These are phyloP conservation scores for Cyanidioschyzon merolae DNA, from an alignment of 23 red algal species.

Conservation along the genomic window DNA sequence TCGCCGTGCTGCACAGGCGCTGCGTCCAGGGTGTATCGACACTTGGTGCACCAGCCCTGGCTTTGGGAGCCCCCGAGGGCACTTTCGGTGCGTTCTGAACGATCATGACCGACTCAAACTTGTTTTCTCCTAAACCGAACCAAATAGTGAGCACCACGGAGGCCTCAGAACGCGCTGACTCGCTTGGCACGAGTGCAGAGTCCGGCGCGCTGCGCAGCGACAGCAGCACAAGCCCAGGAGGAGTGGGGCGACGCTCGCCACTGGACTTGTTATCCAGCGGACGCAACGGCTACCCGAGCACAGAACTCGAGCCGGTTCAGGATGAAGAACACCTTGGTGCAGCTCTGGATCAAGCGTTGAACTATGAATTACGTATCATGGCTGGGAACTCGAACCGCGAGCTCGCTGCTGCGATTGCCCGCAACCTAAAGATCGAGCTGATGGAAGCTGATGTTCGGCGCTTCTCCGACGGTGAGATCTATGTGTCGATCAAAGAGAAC, in stretches of 20 bases:
- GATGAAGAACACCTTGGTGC: neutral
- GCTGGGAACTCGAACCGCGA: constrained; percentile 80
- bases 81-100: neutral
- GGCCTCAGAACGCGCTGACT: neutral
- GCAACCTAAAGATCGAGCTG: constrained; percentile 44
- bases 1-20: too few species aligned
- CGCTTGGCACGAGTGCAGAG: neutral
- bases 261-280: neutral
- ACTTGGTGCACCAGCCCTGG: neutral
- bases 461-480: constrained; percentile 94
- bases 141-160: neutral
- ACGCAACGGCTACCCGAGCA: neutral
- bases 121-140: neutral
- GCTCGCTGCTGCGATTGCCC: constrained; percentile 67
- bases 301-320: neutral
- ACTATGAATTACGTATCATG: constrained; percentile 95
- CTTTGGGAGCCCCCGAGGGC: too few species aligned
- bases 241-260: neutral
- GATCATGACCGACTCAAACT: neutral
- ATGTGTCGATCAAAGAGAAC: constrained; percentile 91
- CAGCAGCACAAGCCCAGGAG: neutral
- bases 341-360: constrained; percentile 65
- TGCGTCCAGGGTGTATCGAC: too few species aligned
- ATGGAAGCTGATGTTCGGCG: constrained; percentile 58
- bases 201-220: neutral